phyloP scores from a whole-genome alignment of 306 rosid genomes.

The Castanopsis chinensis region DNA sequence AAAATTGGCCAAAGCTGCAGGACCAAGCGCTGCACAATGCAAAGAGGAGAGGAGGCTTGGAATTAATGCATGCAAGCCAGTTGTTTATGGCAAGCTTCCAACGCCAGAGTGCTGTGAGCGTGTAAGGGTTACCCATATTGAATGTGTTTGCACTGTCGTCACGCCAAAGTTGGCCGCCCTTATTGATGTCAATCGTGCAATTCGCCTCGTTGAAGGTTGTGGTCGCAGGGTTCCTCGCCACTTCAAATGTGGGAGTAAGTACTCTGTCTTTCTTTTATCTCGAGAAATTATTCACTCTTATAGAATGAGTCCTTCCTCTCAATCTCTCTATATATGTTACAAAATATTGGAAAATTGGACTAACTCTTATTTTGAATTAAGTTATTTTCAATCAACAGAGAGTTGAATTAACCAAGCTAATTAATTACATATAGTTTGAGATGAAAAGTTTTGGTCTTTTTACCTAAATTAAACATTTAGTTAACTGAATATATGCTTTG shows the following conservation, averaged over 20 bases:
- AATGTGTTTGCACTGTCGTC: not conserved
- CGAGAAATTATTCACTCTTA: no score
- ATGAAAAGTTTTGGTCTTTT: no score
- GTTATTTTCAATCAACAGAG: no score
- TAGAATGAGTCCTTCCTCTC: no score
- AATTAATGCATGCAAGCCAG: constrained; percentile 11
- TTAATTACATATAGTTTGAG: no score
- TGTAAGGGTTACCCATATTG: no score
- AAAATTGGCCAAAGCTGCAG: not conserved
- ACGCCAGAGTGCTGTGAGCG: constrained; percentile 1
- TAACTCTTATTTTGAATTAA: no score
- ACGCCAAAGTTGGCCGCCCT: not conserved
- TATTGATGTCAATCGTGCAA: constrained; percentile 1
- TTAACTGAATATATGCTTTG: no score
- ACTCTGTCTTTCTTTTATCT: not conserved
- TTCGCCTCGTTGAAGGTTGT: constrained; percentile 20
- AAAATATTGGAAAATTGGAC: no score
- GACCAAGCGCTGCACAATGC: not conserved
- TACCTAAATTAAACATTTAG: no score
- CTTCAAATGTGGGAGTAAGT: not conserved
- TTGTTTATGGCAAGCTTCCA: constrained; percentile 5
- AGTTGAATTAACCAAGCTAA: no score
- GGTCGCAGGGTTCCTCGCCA: constrained; percentile 20
- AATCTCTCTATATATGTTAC: no score
- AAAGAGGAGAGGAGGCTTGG: constrained; percentile 11